Percentiles rank a stretch among this genome's conserved stretches.
Evolutionary conservation across 2,329 filamentous ascomycete genomes (phyloP).

Genomic region (Diplodia mutila): DNA sequence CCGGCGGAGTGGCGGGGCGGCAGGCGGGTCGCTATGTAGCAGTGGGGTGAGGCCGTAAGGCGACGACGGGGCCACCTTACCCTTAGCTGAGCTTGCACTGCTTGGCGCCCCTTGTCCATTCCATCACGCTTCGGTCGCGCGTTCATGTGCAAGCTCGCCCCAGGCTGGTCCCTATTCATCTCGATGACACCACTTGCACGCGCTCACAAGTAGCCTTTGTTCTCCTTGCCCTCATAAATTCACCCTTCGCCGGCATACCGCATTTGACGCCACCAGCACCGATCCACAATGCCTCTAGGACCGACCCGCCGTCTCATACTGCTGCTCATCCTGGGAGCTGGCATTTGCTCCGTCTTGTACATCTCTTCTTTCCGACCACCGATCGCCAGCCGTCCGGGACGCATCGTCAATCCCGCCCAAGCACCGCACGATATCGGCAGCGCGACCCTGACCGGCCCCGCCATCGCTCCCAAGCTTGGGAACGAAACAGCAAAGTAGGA

Average conservation of each 20-base stretch:
- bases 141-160: constrained; percentile 6
- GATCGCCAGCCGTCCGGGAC: not conserved
- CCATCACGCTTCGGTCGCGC: constrained; percentile 19
- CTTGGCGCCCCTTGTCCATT: constrained; percentile 23
- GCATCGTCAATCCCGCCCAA: constrained; percentile 26
- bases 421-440: constrained; percentile 32
- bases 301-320: constrained; percentile 44
- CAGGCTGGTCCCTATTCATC: constrained; percentile 1
- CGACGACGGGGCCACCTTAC: not conserved
- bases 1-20: constrained; percentile 20
- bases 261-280: not conserved
- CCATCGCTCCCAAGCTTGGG: constrained; percentile 79
- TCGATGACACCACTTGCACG: constrained; percentile 20
- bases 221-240: not conserved
- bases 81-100: not conserved
- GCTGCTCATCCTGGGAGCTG: constrained; percentile 58
- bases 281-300: constrained; percentile 35
- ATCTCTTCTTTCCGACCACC: constrained; percentile 60
- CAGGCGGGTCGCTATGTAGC: not conserved
- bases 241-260: not conserved
- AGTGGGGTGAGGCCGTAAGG: constrained; percentile 17
- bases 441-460: constrained; percentile 62
- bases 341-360: constrained; percentile 61
- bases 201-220: constrained; percentile 1
- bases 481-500: constrained; percentile 74